These are phyloP conservation scores for Chalciporus piperatus DNA, from an alignment of 768 basidiomycete species.

Conservation along the genomic window DNA sequence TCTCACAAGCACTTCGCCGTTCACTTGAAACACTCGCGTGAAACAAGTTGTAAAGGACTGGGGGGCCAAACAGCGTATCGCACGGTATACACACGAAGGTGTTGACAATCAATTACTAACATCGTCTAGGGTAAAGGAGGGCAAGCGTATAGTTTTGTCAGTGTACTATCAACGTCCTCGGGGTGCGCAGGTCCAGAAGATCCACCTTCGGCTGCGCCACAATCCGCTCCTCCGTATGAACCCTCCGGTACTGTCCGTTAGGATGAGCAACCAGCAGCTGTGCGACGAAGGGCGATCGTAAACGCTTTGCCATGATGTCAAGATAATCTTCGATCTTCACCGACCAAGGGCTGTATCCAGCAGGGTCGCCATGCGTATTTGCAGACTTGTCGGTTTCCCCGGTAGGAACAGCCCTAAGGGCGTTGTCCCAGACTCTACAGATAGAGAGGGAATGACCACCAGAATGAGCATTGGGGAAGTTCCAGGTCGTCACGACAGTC, in stretches of 20 bases:
- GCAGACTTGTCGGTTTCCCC: not conserved
- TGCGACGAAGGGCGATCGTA: conserved; percentile 22
- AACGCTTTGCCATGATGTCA: conserved; percentile 5
- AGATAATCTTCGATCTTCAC: conserved; percentile 12
- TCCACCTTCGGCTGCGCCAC: conserved; percentile 16
- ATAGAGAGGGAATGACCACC: conserved; percentile 13
- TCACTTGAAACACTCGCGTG: too few species aligned
- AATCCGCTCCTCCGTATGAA: conserved; percentile 24
- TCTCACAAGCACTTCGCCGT: too few species aligned
- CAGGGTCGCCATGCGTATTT: not conserved
- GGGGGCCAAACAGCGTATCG: too few species aligned
- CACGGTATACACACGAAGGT: too few species aligned
- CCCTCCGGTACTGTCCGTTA: conserved; percentile 18
- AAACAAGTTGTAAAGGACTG: too few species aligned
- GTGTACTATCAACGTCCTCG: conserved; percentile 21
- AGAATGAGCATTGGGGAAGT: conserved; percentile 1
- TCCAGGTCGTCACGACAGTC: conserved; percentile 12
- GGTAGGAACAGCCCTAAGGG: conserved; percentile 8
- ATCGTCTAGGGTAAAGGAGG: too few species aligned
- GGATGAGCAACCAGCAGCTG: conserved; percentile 23
- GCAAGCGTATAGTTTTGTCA: not conserved
- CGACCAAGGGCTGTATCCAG: conserved; percentile 11
- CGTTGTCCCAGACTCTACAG: conserved; percentile 24
- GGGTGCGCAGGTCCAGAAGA: conserved; percentile 15
- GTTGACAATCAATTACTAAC: too few species aligned